Evolutionary conservation across 78 protist genomes (phyloP).

Genomic region (Planoprotostelium fungivorum): DNA sequence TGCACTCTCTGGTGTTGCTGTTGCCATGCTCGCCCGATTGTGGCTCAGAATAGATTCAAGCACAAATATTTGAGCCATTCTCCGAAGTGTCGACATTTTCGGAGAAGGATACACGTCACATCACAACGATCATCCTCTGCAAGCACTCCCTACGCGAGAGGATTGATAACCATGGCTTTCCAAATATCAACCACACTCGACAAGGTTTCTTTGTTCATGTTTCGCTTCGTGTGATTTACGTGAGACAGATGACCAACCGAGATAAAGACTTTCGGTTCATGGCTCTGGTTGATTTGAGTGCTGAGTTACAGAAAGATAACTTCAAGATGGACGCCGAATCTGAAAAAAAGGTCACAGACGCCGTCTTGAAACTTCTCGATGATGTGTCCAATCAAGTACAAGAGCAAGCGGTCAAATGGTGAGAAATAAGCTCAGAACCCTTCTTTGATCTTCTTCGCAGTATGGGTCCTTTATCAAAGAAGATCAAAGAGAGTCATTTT

Average conservation of each 20-base stretch:
- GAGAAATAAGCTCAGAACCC: background rate
- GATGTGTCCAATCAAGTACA: conserved; percentile 63
- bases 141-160: too few relatives aligned
- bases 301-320: conserved; percentile 58
- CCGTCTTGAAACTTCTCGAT: conserved; percentile 21
- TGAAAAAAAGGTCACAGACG: conserved; percentile 35
- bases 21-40: background rate
- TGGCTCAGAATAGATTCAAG: too few relatives aligned
- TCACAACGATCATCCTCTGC: too few relatives aligned
- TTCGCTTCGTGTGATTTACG: too few relatives aligned
- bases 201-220: too few relatives aligned
- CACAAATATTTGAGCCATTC: too few relatives aligned
- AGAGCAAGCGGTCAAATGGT: conserved; percentile 73
- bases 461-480: conserved; percentile 48
- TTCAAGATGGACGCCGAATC: conserved; percentile 45
- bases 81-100: too few relatives aligned
- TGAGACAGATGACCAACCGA: too few relatives aligned
- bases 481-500: conserved; percentile 42
- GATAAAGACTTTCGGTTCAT: conserved; percentile 73
- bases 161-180: too few relatives aligned
- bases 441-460: background rate
- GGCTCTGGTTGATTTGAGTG: conserved; percentile 58
- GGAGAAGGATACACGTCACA: too few relatives aligned
- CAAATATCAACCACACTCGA: too few relatives aligned
- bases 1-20: background rate